phyloP scores from a whole-genome alignment of 257 asterid genomes.

The Primulina eburnea region DNA sequence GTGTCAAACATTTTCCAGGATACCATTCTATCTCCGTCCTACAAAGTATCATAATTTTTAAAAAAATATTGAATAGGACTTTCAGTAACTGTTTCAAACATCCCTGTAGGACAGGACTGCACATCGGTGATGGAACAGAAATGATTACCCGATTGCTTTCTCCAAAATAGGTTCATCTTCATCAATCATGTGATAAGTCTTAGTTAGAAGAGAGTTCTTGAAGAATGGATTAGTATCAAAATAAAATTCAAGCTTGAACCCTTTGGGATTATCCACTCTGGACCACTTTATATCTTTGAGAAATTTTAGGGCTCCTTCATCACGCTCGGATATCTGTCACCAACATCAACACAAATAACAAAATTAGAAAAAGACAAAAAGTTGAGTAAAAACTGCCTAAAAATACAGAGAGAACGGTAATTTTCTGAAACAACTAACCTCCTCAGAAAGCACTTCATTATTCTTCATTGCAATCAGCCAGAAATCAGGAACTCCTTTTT shows the following conservation, averaged over 20 bases:
- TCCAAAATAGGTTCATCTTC: conserved; percentile 70
- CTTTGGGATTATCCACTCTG: conserved; percentile 64
- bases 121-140: neutral
- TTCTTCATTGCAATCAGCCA: conserved; percentile 81
- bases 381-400: neutral
- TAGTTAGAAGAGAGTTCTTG: conserved; percentile 61
- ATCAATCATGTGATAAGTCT: conserved; percentile 74
- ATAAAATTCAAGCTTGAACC: conserved; percentile 81
- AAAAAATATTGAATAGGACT: too few relatives aligned
- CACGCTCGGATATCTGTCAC: conserved; percentile 58
- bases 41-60: neutral
- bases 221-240: conserved; percentile 73
- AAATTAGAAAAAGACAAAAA: too few relatives aligned
- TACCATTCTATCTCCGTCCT: conserved; percentile 86
- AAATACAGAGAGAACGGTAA: neutral
- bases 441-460: conserved; percentile 66
- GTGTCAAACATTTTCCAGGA: conserved; percentile 77
- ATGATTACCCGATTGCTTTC: conserved; percentile 69
- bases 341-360: neutral
- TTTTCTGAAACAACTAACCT: conserved; percentile 40
- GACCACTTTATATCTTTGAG: conserved; percentile 79
- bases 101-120: too few relatives aligned
- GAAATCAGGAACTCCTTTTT: conserved; percentile 78
- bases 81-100: too few relatives aligned
- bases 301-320: conserved; percentile 68